Base-by-base conservation (phyloP, 352 stramenopile genomes). In the Phytophthora palmivora region DNA sequence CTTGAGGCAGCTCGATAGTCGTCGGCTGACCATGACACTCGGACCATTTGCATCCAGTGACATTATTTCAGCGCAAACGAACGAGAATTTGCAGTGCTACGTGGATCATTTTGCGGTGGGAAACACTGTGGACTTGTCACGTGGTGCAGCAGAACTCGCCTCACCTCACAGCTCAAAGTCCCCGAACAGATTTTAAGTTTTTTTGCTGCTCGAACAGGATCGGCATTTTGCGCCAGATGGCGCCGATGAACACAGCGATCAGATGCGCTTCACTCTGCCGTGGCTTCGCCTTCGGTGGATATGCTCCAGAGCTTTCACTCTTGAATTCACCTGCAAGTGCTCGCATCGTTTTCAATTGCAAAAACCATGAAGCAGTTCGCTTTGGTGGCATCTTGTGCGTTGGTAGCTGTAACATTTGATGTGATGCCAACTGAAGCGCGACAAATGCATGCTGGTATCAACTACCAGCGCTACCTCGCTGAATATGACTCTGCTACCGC, bases 381-480 rank as follows among this genome's bases (percentile, higher is more conserved):
- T 34, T 56, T 63, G 7, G 41, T 67, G n/a, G 30, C 58, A 8
- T 46, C 37, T 15, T 70, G 52, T 56, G 32, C 43, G 5, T n/a
- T 56, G 1, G 55, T 47, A 42, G 39, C 51, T 34, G 62, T 41
- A 36, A 56, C 49, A n/a, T 21, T 74, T 56, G 32, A 55, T 28
- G 32, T 55, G 12, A 8, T 37, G 14, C 22, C 41, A 0, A n/a
- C 45, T 18, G 42, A 18, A 24, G 54, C 55, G 19, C 46, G 59
- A 22, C 69, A 47, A 14, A 70, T 81, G 69, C 69, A 76, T 41
- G 55, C 72, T 3, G 44, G 49, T 9, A 62, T 81, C 36, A 67
- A 81, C 57, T 78, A 78, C 51, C 22, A 81, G n/a, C 68, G 68
- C 3, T 81, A 81, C 34, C 50, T 78, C 14, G 44, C 63, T 30